Percentiles rank a stretch among this genome's conserved stretches.
These are phyloP conservation scores for Russula vinacea DNA, from an alignment of 768 basidiomycete species.

Conservation along the genomic window DNA sequence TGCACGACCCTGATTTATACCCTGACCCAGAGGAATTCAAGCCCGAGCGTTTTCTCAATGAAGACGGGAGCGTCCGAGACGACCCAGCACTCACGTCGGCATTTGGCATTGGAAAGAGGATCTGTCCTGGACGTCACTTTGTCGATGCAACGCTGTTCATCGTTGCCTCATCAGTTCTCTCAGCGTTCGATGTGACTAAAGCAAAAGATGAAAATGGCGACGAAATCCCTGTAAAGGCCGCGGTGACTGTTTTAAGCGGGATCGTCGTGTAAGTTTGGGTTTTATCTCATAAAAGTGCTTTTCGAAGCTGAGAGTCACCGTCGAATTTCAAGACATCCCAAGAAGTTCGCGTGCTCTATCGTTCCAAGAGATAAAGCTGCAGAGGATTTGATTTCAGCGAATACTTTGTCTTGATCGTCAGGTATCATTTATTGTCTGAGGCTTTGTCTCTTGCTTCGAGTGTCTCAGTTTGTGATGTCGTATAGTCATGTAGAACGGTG, in stretches of 20 bases:
- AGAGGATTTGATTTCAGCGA: slow-evolving; percentile 8
- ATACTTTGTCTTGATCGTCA: background rate
- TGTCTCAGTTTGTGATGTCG: too few relatives aligned
- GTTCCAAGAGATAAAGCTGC: slow-evolving; percentile 13
- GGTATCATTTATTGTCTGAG: too few relatives aligned
- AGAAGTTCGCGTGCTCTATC: slow-evolving; percentile 19
- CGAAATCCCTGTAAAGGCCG: slow-evolving; percentile 12
- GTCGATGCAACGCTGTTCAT: slow-evolving; percentile 29
- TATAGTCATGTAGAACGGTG: too few relatives aligned
- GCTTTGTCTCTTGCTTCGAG: too few relatives aligned
- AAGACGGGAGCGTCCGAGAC: too few relatives aligned
- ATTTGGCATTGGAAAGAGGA: slow-evolving; percentile 12
- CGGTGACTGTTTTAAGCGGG: too few relatives aligned
- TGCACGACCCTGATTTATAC: slow-evolving; percentile 8
- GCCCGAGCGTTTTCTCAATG: too few relatives aligned
- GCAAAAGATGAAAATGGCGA: slow-evolving; percentile 19
- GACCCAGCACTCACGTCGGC: too few relatives aligned
- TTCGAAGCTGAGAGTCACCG: background rate
- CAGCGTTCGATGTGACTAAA: slow-evolving; percentile 19
- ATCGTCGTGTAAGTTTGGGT: background rate
- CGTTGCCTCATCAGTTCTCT: slow-evolving; percentile 14
- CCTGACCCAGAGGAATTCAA: too few relatives aligned
- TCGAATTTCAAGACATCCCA: slow-evolving; percentile 5
- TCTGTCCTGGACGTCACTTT: slow-evolving; percentile 31
- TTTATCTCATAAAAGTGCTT: background rate